These are phyloP conservation scores for Candida ipomoeae DNA, from an alignment of 805 yeast genomes.

Conservation along the genomic window DNA sequence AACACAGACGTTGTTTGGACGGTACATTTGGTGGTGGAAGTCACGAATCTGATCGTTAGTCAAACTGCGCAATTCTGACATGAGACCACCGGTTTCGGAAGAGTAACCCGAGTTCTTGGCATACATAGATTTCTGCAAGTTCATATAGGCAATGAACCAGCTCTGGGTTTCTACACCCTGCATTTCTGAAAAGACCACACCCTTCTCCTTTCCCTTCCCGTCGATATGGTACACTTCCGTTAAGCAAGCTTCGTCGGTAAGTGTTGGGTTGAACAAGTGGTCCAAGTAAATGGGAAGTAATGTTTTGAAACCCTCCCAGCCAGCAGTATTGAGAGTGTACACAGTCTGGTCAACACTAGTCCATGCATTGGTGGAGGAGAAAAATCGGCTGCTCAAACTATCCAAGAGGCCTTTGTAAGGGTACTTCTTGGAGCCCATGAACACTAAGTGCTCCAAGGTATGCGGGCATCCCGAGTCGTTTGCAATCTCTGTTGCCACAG, in stretches of 20 bases:
- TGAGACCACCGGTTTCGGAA: slow-evolving; percentile 91
- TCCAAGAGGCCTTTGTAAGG: slow-evolving; percentile 93
- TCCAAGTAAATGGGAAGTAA: slow-evolving; percentile 87
- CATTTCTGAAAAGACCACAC: slow-evolving; percentile 97
- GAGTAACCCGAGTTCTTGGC: slow-evolving; percentile 70
- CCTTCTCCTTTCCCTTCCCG: slow-evolving; percentile 85
- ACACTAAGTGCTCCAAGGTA: slow-evolving; percentile 88
- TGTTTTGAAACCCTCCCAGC: slow-evolving; percentile 89
- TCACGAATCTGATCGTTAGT: slow-evolving; percentile 69
- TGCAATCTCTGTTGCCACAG: slow-evolving; percentile 88
- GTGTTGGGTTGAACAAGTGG: slow-evolving; percentile 77
- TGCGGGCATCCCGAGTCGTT: slow-evolving; percentile 93
- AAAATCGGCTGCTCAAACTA: slow-evolving; percentile 75
- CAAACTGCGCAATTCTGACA: slow-evolving; percentile 68
- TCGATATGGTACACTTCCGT: slow-evolving; percentile 96
- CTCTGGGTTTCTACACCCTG: slow-evolving; percentile 84
- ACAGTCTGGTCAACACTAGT: slow-evolving; percentile 95
- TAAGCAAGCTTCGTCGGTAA: slow-evolving; percentile 83
- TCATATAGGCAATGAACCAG: slow-evolving; percentile 59
- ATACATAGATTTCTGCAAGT: slow-evolving; percentile 55
- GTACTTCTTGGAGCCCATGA: slow-evolving; percentile 86
- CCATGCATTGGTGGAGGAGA: slow-evolving; percentile 93
- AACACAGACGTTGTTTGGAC: slow-evolving; percentile 80
- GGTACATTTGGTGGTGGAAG: slow-evolving; percentile 68
- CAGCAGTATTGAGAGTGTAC: slow-evolving; percentile 86